Evolutionary conservation across 768 basidiomycete genomes (phyloP).

Genomic region (Dentipellis sp.): DNA sequence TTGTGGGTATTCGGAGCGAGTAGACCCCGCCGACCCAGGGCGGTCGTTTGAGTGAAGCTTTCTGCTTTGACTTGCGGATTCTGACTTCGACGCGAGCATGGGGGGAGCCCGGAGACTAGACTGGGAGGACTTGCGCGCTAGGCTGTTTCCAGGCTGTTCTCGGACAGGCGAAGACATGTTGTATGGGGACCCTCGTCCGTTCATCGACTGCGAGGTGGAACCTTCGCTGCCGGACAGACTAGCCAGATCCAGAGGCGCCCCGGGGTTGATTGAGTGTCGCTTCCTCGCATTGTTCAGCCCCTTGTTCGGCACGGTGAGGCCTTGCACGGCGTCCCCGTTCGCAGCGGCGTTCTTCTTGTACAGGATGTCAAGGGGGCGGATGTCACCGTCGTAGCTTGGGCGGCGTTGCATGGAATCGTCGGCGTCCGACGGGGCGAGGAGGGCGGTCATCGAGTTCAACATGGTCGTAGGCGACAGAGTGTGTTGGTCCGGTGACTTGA

Average conservation of each 20-base stretch:
- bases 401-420: constrained; percentile 16
- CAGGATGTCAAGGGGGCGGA: constrained; percentile 29
- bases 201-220: background rate
- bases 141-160: constrained; percentile 1
- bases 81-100: background rate
- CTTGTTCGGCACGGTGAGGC: constrained; percentile 21
- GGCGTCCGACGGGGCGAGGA: constrained; percentile 13
- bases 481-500: background rate
- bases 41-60: background rate
- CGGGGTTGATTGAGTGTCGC: constrained; percentile 49
- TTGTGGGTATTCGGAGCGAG: background rate
- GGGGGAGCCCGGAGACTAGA: background rate
- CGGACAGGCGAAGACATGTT: background rate
- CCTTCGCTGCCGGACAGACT: background rate
- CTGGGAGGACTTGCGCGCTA: constrained; percentile 2
- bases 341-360: constrained; percentile 17
- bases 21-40: background rate
- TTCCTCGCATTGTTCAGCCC: constrained; percentile 31
- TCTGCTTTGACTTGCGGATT: background rate
- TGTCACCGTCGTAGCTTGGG: constrained; percentile 36
- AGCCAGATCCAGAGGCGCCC: constrained; percentile 25
- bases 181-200: background rate
- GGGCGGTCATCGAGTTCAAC: background rate
- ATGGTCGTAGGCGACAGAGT: background rate
- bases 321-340: constrained; percentile 4